These are phyloP conservation scores for Logfia minima DNA, from an alignment of 129 eudicot species.

Conservation along the genomic window DNA sequence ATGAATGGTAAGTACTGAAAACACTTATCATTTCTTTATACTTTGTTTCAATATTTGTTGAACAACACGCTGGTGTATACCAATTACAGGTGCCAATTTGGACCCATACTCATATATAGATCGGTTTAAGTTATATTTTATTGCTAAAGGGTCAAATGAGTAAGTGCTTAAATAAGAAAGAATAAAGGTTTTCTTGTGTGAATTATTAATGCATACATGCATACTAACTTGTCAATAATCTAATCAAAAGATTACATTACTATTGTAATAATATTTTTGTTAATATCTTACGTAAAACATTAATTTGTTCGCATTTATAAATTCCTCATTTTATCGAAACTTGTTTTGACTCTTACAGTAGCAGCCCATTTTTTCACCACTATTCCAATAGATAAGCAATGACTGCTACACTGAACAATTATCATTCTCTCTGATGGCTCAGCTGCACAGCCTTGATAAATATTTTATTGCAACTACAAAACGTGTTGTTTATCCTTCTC, in stretches of 20 bases:
- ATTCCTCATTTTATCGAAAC: neutral
- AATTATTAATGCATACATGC: neutral
- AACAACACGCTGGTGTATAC: neutral
- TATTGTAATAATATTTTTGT: neutral
- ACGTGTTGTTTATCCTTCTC: neutral
- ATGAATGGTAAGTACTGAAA: slow-evolving; percentile 44
- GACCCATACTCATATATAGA: neutral
- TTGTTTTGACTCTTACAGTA: neutral
- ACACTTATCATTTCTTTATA: neutral
- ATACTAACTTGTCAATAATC: neutral
- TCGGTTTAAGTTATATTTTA: neutral
- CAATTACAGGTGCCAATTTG: neutral
- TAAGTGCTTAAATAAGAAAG: neutral
- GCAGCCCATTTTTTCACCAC: neutral
- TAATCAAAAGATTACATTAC: neutral
- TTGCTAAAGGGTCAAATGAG: neutral
- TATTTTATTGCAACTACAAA: neutral
- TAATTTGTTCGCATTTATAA: neutral
- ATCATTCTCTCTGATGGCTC: neutral
- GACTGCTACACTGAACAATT: neutral
- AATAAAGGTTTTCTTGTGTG: neutral
- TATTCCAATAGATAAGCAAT: neutral
- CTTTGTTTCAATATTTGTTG: neutral
- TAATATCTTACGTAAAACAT: neutral
- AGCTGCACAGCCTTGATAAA: neutral